Evolutionary conservation across 1,284 basidiomycete species (phyloP).

Genomic region (Moesziomyces sp.): DNA sequence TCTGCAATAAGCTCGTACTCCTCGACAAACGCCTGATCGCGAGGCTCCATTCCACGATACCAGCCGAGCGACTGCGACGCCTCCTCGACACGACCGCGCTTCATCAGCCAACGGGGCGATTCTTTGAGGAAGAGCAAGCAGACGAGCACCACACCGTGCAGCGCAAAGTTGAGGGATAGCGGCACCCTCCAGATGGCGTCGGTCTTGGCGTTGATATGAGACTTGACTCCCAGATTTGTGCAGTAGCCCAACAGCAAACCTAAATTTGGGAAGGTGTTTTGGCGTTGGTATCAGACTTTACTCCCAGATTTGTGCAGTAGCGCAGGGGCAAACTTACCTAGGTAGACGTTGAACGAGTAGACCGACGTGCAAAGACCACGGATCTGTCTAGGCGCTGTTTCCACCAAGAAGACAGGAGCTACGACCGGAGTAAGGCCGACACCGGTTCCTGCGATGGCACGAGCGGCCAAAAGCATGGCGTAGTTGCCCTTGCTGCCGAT

Average conservation of each 20-base stretch:
- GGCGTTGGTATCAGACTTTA: constrained; percentile 23
- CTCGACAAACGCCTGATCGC: constrained; percentile 30
- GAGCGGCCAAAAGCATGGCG: constrained; percentile 33
- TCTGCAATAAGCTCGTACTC: constrained; percentile 45
- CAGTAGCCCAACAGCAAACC: constrained; percentile 22
- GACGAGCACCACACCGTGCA: constrained; percentile 67
- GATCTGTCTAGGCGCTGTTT: constrained; percentile 35
- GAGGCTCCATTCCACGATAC: constrained; percentile 43
- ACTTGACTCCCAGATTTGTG: constrained; percentile 30
- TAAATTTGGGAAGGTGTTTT: constrained; percentile 1
- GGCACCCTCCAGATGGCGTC: constrained; percentile 38
- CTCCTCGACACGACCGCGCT: constrained; percentile 73
- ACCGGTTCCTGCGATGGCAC: constrained; percentile 35
- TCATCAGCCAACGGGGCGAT: constrained; percentile 86
- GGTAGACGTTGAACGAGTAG: constrained; percentile 39
- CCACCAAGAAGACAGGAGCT: constrained; percentile 45
- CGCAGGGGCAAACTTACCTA: constrained; percentile 17
- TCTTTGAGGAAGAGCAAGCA: constrained; percentile 72
- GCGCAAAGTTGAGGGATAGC: constrained; percentile 36
- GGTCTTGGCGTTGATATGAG: constrained; percentile 20
- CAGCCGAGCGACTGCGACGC: constrained; percentile 74
- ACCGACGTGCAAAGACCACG: constrained; percentile 52
- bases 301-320: constrained; percentile 32
- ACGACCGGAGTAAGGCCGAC: constrained; percentile 41
- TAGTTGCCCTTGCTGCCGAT: constrained; percentile 27